Conservation (phyloP, 2,329 filamentous ascomycete genomes). For the Samsoniella hepiali region DNA sequence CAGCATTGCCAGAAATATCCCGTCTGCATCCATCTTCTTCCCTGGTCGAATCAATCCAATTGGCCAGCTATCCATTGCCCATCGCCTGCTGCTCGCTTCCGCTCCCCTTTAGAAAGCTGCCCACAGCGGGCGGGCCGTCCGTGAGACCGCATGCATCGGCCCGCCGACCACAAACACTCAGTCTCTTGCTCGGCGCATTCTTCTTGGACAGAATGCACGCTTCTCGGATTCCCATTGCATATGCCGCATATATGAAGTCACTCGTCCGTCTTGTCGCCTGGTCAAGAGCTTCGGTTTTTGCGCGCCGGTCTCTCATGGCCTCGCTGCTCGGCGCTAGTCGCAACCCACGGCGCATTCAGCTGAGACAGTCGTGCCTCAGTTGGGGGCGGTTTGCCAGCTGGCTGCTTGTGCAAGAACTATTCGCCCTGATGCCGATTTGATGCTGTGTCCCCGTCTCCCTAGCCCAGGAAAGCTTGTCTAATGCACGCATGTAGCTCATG, state of each 20-base stretch:
- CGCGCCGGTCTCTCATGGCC: neutral
- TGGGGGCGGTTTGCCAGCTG: too few species aligned
- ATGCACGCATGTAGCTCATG: neutral
- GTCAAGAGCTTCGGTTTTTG: neutral
- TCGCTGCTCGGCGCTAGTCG: neutral
- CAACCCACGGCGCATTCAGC: neutral
- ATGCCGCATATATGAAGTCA: neutral
- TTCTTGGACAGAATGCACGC: neutral
- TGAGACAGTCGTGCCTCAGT: neutral
- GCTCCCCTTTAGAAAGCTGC: neutral
- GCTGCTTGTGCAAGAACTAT: too few species aligned
- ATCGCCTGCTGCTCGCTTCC: neutral
- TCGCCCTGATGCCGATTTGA: neutral
- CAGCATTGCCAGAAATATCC: too few species aligned
- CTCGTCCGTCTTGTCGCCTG: neutral
- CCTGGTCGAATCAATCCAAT: neutral
- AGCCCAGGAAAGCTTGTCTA: neutral
- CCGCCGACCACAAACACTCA: neutral
- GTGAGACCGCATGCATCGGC: neutral
- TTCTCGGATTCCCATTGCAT: neutral
- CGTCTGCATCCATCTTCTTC: too few species aligned
- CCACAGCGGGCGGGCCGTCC: neutral
- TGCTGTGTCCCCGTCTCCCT: neutral
- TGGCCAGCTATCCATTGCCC: neutral
- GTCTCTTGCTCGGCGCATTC: neutral